Base-by-base conservation (phyloP, 2,329 filamentous ascomycete species). In the Cladophialophora immunda region DNA sequence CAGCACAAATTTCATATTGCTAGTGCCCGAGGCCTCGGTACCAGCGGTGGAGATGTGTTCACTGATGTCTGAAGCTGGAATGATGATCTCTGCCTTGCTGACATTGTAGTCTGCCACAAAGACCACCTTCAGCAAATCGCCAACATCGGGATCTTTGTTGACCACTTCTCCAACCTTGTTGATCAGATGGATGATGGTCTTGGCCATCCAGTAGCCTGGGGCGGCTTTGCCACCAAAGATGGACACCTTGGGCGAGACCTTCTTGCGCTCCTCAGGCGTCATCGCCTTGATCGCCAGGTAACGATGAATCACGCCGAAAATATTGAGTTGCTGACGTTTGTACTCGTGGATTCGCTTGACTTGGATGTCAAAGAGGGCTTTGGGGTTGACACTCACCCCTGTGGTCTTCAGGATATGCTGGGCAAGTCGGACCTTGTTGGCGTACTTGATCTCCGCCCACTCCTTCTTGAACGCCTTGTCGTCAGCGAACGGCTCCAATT, bases 281-380 rank as follows among this genome's bases (percentile, higher is more conserved):
- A 97, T 89, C 38, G 87, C 86, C 83, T 98, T 99, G 78, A 99
- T 90, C 15, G 87, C 87, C 45, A 99, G 85, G 79, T 98, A 99
- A 59, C 94, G 90, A 79, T 97, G 92, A 73, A 99, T 98, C 68
- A 97, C 93, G 65, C 95, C 95, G 76, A 98, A 98, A 74, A 99
- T 97, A 83, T 99, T 99, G 78, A 99, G 89, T 81, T 99, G 95
- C 81, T 99, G 94, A 67, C 94, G 91, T 86, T 99, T 99, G 83
- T 99, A 99, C 80, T 99, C 95, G 80, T 99, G 95, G 73, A 99
- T 99, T 76, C 95, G 91, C 86, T 99, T 99, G 75, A 99, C 95
- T 77, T 99, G 95, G 11, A 99, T 92, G 77, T 99, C 95, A 74
- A 99, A 99, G 19, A 99, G 86, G 0, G 94, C 87, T 9, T 90